Conservation (phyloP, 2,329 filamentous ascomycete species). For the Colletotrichum sp. region DNA sequence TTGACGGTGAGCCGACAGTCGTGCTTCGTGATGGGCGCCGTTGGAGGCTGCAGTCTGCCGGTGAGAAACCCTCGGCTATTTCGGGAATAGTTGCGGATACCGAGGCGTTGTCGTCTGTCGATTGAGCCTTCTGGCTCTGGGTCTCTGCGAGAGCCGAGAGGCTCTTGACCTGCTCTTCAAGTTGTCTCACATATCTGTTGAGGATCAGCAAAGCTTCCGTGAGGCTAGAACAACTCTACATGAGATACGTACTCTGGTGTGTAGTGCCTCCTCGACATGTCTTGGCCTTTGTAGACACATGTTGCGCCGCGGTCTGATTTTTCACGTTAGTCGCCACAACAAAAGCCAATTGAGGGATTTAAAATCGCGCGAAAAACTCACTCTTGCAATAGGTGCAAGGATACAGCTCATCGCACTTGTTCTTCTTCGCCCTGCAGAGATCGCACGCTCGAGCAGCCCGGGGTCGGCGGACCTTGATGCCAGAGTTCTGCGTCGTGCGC, state of each 20-base stretch:
- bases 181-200: slow-evolving; percentile 26
- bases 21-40: slow-evolving; percentile 5
- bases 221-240: neutral
- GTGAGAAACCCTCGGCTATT: neutral
- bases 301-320: slow-evolving; percentile 24
- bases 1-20: slow-evolving; percentile 17
- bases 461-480: slow-evolving; percentile 18
- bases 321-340: neutral
- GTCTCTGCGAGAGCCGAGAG: slow-evolving; percentile 14
- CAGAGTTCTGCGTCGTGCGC: slow-evolving; percentile 15
- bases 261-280: slow-evolving; percentile 22
- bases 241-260: slow-evolving; percentile 24
- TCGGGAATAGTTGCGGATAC: slow-evolving; percentile 20
- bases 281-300: slow-evolving; percentile 31
- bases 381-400: slow-evolving; percentile 46
- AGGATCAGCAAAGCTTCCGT: neutral
- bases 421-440: slow-evolving; percentile 13
- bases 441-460: slow-evolving; percentile 16
- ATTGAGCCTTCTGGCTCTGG: neutral
- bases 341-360: neutral
- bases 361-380: slow-evolving; percentile 24
- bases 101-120: neutral
- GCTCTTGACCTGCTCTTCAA: slow-evolving; percentile 26
- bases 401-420: slow-evolving; percentile 21
- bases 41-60: neutral